phyloP scores from a whole-genome alignment of 257 asterid genomes.

The Agastache rugosa region DNA sequence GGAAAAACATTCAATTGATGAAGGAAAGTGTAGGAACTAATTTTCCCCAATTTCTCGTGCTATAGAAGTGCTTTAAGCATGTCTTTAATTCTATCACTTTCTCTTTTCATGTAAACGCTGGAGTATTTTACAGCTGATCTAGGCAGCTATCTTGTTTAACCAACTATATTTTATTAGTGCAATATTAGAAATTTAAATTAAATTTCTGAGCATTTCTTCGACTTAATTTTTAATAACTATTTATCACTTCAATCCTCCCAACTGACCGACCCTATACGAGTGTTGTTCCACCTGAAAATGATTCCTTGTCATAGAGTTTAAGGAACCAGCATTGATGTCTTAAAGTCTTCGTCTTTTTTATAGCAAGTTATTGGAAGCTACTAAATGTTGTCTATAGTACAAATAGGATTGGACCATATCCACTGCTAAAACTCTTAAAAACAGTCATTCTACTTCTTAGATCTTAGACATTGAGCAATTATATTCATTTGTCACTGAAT shows the following conservation, averaged over 20 bases:
- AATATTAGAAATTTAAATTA: not conserved
- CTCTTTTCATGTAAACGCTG: not conserved
- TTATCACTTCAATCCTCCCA: not conserved
- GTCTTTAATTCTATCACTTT: not conserved
- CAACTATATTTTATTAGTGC: not conserved
- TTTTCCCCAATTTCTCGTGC: not conserved
- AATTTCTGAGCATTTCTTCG: not conserved
- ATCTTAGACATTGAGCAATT: not conserved
- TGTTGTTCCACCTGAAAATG: not conserved
- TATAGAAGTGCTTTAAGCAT: not conserved
- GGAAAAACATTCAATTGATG: not conserved
- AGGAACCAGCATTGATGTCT: not conserved
- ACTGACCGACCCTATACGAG: not conserved
- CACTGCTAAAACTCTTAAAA: not conserved
- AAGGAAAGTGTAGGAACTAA: constrained; percentile 12
- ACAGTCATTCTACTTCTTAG: not conserved
- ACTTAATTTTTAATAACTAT: not conserved
- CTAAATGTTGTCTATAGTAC: not conserved
- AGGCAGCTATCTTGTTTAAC: not conserved
- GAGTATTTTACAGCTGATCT: not conserved
- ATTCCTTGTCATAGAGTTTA: not conserved
- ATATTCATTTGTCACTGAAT: not conserved
- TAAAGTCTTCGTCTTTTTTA: not conserved
- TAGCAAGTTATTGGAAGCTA: not conserved
- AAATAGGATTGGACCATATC: not conserved